Evolutionary conservation across 805 yeast genomes (phyloP).

Genomic region (Kazachstania taianensis): DNA sequence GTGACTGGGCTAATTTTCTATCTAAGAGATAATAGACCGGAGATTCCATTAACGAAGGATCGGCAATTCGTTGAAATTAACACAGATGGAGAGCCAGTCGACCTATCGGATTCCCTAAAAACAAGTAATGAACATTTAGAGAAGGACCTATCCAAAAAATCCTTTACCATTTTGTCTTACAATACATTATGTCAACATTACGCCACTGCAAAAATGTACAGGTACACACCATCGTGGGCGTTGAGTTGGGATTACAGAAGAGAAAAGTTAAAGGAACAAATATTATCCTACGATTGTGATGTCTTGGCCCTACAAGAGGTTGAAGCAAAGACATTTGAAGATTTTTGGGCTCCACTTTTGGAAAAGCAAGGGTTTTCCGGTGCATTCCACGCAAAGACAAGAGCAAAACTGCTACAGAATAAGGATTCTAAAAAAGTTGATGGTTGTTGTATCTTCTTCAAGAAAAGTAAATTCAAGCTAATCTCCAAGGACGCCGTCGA

Average conservation of each 20-base stretch:
- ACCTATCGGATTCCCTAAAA: slow-evolving; percentile 22
- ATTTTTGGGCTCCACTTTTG: slow-evolving; percentile 74
- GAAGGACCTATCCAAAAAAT: slow-evolving; percentile 24
- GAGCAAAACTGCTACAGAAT: slow-evolving; percentile 83
- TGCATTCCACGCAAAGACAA: slow-evolving; percentile 72
- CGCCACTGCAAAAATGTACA: slow-evolving; percentile 86
- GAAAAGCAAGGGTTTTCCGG: slow-evolving; percentile 69
- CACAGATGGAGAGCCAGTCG: slow-evolving; percentile 57
- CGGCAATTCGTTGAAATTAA: slow-evolving; percentile 77
- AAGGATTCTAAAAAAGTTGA: slow-evolving; percentile 83
- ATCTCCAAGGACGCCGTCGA: slow-evolving; percentile 67
- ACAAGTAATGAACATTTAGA: slow-evolving; percentile 22
- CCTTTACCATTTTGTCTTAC: slow-evolving; percentile 74
- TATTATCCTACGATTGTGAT: slow-evolving; percentile 57
- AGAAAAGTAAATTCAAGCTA: slow-evolving; percentile 55
- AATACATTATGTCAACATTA: slow-evolving; percentile 93
- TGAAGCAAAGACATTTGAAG: slow-evolving; percentile 76
- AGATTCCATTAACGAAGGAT: slow-evolving; percentile 52
- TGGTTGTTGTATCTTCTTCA: slow-evolving; percentile 95
- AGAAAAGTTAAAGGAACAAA: slow-evolving; percentile 63
- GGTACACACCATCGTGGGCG: slow-evolving; percentile 96
- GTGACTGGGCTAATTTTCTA: slow-evolving; percentile 73
- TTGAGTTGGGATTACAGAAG: slow-evolving; percentile 86
- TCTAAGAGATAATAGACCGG: slow-evolving; percentile 75
- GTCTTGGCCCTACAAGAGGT: slow-evolving; percentile 92